These are phyloP conservation scores for Teunomyces kruisii DNA, from an alignment of 805 yeast genomes.

Conservation along the genomic window DNA sequence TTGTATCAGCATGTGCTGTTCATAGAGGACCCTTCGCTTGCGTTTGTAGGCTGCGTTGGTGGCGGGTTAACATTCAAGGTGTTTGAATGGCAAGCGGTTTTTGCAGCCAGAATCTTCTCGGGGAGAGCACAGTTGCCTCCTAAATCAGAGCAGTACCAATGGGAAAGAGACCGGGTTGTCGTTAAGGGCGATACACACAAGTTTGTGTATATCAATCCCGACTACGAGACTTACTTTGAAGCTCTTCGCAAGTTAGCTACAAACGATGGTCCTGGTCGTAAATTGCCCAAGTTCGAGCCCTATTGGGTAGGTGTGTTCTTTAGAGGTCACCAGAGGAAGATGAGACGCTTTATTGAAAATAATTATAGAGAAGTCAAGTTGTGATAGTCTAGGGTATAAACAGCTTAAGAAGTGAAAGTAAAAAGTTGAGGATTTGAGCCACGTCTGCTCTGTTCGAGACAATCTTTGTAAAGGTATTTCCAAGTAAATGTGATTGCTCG, in stretches of 20 bases:
- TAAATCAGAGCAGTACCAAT: constrained; percentile 23
- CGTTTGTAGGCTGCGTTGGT: constrained; percentile 36
- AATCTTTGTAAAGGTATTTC: constrained; percentile 5
- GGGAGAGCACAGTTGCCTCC: constrained; percentile 31
- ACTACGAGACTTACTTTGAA: constrained; percentile 23
- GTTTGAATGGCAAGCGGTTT: constrained; percentile 42
- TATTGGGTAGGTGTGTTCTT: constrained; percentile 18
- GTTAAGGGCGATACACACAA: constrained; percentile 33
- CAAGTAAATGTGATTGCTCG: constrained; percentile 13
- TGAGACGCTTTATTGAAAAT: constrained; percentile 14
- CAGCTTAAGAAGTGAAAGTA: constrained; percentile 1
- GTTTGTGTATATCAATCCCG: constrained; percentile 16
- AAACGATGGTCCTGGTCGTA: constrained; percentile 22
- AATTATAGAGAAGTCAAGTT: constrained; percentile 11
- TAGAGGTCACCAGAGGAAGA: constrained; percentile 19
- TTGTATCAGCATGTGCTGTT: constrained; percentile 34
- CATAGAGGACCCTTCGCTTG: constrained; percentile 30
- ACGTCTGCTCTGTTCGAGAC: neutral
- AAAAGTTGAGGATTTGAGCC: neutral
- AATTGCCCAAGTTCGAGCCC: constrained; percentile 20
- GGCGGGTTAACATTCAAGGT: constrained; percentile 41
- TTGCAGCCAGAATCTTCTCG: constrained; percentile 31
- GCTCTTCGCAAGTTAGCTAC: constrained; percentile 19
- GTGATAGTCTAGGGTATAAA: constrained; percentile 1
- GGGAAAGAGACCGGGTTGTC: constrained; percentile 27